Evolutionary conservation across 768 basidiomycete species (phyloP).

Genomic region (Xanthoconium stramineum): DNA sequence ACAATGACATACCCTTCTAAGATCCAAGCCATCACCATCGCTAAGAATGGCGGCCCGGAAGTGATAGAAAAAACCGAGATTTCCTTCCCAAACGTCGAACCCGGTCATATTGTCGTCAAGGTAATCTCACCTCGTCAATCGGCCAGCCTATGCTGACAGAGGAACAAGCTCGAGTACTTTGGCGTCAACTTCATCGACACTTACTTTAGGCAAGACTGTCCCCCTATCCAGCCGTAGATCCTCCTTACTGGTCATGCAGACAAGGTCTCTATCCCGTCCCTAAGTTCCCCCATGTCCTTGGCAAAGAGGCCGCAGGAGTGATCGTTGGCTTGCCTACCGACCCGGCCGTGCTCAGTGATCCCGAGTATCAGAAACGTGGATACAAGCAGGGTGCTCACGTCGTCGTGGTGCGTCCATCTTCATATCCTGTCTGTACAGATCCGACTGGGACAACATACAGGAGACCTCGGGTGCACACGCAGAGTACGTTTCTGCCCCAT

Average conservation of each 20-base stretch:
- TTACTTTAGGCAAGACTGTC: slow-evolving; percentile 60
- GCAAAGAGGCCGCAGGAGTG: slow-evolving; percentile 76
- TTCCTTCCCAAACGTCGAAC: slow-evolving; percentile 63
- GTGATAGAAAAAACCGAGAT: slow-evolving; percentile 65
- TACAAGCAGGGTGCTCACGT: slow-evolving; percentile 72
- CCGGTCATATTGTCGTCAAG: slow-evolving; percentile 54
- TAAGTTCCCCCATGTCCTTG: slow-evolving; percentile 63
- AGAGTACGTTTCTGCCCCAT: slow-evolving; percentile 68
- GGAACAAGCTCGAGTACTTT: slow-evolving; percentile 58
- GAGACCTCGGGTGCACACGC: slow-evolving; percentile 53
- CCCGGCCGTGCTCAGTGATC: slow-evolving; percentile 51
- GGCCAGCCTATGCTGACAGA: background rate
- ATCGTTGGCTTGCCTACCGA: slow-evolving; percentile 76
- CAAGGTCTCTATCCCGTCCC: slow-evolving; percentile 61
- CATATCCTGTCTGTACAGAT: background rate
- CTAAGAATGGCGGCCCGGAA: slow-evolving; percentile 72
- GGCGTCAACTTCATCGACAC: slow-evolving; percentile 89
- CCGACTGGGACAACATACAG: slow-evolving; percentile 29
- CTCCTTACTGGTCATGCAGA: slow-evolving; percentile 31
- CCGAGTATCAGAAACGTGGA: slow-evolving; percentile 59
- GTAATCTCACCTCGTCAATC: slow-evolving; percentile 10
- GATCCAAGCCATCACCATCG: slow-evolving; percentile 69
- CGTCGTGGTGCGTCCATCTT: slow-evolving; percentile 50
- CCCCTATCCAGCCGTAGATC: background rate
- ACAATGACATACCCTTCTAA: slow-evolving; percentile 56